A percentile compares a stretch with the other conserved stretches of the same genome.
phyloP scores from a whole-genome alignment of 2,329 filamentous ascomycete genomes.

The Epichloe sp. region DNA sequence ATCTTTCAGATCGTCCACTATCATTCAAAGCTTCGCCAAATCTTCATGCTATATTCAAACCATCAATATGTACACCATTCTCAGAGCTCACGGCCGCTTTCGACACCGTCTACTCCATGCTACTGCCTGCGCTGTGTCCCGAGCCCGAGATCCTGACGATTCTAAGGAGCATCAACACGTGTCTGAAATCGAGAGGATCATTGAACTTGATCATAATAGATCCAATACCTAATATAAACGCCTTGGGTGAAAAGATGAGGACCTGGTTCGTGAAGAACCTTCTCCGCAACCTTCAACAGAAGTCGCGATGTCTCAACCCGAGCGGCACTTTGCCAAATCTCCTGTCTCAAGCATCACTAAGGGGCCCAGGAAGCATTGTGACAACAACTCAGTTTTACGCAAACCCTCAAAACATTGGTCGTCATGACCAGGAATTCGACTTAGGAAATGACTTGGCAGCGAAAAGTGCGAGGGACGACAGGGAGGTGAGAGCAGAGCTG shows the following conservation, averaged over 20 bases:
- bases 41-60: constrained; percentile 1
- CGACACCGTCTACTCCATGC: constrained; percentile 37
- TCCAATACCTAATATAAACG: constrained; percentile 41
- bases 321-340: constrained; percentile 44
- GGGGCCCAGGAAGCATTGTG: constrained; percentile 32
- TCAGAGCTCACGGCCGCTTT: constrained; percentile 29
- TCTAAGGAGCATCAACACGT: constrained; percentile 42
- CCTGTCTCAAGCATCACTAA: constrained; percentile 41
- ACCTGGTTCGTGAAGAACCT: constrained; percentile 51
- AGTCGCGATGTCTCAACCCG: constrained; percentile 47
- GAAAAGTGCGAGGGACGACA: constrained; percentile 12
- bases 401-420: constrained; percentile 19
- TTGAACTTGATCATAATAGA: constrained; percentile 51
- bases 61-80: constrained; percentile 8
- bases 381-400: constrained; percentile 38
- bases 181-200: constrained; percentile 39
- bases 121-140: constrained; percentile 42
- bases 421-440: constrained; percentile 7
- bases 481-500: constrained; percentile 31
- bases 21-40: constrained; percentile 2
- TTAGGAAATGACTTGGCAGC: constrained; percentile 10
- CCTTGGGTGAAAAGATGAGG: constrained; percentile 42
- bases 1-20: constrained; percentile 3
- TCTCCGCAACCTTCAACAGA: constrained; percentile 42
- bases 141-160: constrained; percentile 42